Base-by-base conservation (phyloP, 2,329 filamentous ascomycete species). In the Salinomyces thailandicus region DNA sequence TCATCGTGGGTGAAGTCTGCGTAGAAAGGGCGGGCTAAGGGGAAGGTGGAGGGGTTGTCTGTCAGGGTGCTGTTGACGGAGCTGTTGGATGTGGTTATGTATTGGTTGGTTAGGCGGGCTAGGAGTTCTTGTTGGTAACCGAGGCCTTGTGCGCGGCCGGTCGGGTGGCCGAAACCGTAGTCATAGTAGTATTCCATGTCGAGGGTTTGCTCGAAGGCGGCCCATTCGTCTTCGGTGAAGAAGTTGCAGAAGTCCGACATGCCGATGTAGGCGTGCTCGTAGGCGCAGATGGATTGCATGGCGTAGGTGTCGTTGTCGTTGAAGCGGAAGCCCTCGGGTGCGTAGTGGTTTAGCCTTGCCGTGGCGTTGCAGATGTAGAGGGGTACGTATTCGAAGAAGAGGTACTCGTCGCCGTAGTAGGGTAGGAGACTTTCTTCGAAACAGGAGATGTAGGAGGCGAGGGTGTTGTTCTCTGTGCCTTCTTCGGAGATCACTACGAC, bases 171-270 rank as follows among this genome's bases (percentile, higher is more conserved):
- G 31, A 34, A 45, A 5, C 29, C 18, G 33, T 45, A 45, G 34
- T 45, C 63, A 41, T 60, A 65, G 52, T 60, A 63, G 58, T 67
- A 75, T 36, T 68, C 64, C 22, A 72, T 62, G 43, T 75, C 72
- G 7, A 73, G 52, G 3, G 64, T 66, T 42, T 67, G 66, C 38
- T 71, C 71, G 47, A 70, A 75, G 13, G 67, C 68, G 14, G 60
- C 53, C 71, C 71, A 75, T 49, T 75, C 71, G 33, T 69, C 62
- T 30, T 62, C 58, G 1, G 70, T 73, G 54, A 75, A 74, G 17
- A 73, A 60, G 14, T 50, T 45, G 54, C 71, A 74, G 53, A 73
- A 74, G 19, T 66, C 60, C 3, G 66, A 72, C 38, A 52, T 54
- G 14, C 68, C 67, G 12, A 73, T 60, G 43, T 65, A 70, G 24